Evolutionary conservation across 306 rosid genomes (phyloP), one percentile per base, ranked within the genome.

Genomic region (Vigna reflexopilosa): DNA sequence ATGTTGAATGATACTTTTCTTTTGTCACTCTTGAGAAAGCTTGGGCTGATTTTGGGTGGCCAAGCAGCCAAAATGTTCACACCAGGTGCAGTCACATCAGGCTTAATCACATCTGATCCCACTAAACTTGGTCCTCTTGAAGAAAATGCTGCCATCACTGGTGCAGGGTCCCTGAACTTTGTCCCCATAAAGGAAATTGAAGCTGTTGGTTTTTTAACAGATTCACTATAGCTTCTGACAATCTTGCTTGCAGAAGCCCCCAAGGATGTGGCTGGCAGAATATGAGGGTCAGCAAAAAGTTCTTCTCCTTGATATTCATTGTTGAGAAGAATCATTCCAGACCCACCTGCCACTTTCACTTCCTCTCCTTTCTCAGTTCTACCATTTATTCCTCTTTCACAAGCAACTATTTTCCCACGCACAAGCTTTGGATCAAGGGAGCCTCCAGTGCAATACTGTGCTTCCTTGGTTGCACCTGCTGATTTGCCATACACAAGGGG

Each of bases 41-140:
- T 85, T 40, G 94, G 94, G 72, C 90, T 85, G 34, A 48, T 70
- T 26, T 64, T 81, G 49, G 88, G 58, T 3, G 97, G 91, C 94
- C 97, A 92, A 52, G 97, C 87, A 49, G 97, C 97, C 52, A 92
- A 56, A 58, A 92, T 90, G 84, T 92, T 83, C 67, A 89, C 91
- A n/a, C 94, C 97, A 4, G 94, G 97, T 42, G 93, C 97, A 15
- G 97, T 88, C 22, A 92, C 54, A 62, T 92, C 97, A 0, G 97
- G 97, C 76, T 91, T 90, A 40, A 91, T 90, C 57, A 91, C 84
- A 11, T 85, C 89, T 6, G 48, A 88, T 64, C 83, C 93, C 1
- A 82, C 26, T 2, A 49, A 9, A 30, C 79, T 90, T 14, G 97
- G 94, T 47, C 97, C 97, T 81, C 97, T 77, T 6, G 94, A 91